These are phyloP conservation scores for Chytriomyces confervae DNA, from an alignment of 192 early-diverging fungal genomes.

Conservation along the genomic window DNA sequence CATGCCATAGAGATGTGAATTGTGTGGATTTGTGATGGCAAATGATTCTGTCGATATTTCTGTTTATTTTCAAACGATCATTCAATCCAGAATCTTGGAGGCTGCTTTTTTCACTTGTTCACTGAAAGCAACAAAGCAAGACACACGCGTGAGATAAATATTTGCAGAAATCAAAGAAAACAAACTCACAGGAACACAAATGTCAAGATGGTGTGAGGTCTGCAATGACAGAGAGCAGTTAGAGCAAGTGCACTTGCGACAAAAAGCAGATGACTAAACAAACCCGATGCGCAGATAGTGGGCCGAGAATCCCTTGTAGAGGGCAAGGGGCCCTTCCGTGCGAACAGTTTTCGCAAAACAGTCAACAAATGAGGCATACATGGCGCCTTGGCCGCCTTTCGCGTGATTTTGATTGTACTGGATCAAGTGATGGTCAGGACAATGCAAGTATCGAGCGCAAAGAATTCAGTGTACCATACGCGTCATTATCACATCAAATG, in stretches of 20 bases:
- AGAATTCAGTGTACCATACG: slow-evolving; percentile 65
- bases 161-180: slow-evolving; percentile 26
- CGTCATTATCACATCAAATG: slow-evolving; percentile 94
- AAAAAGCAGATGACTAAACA: slow-evolving; percentile 16
- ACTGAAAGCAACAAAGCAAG: neutral
- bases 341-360: slow-evolving; percentile 85
- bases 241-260: neutral
- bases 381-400: slow-evolving; percentile 65
- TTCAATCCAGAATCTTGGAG: slow-evolving; percentile 23
- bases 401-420: slow-evolving; percentile 81
- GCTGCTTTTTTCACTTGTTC: slow-evolving; percentile 36
- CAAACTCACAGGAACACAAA: slow-evolving; percentile 75
- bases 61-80: neutral
- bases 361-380: slow-evolving; percentile 84
- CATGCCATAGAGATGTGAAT: too few species aligned
- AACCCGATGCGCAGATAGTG: slow-evolving; percentile 92
- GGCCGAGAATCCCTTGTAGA: slow-evolving; percentile 92
- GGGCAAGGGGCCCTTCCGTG: slow-evolving; percentile 79
- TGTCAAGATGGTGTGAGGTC: slow-evolving; percentile 90
- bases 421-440: neutral
- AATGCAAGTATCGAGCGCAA: neutral
- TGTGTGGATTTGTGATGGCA: too few species aligned
- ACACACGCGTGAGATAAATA: neutral
- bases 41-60: too few species aligned
- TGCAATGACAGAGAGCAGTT: slow-evolving; percentile 36